Evolutionary conservation across 805 yeast genomes (phyloP).

Genomic region (Pichia cephalocereana): DNA sequence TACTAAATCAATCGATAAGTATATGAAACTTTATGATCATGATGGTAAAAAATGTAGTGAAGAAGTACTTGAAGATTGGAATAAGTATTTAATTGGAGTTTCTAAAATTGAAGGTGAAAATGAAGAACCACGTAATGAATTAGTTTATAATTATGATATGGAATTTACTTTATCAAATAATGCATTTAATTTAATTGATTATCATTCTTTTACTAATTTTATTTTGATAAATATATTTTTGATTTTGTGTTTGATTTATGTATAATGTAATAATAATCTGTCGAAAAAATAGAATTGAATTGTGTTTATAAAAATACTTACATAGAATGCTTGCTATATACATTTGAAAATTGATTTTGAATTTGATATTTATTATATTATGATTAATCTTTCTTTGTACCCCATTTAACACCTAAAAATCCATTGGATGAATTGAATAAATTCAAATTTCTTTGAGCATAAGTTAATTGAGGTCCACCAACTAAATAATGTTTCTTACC

Average conservation of each 20-base stretch:
- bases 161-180: neutral
- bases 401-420: slow-evolving; percentile 81
- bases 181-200: neutral
- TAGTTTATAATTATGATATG: slow-evolving; percentile 11
- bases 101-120: slow-evolving; percentile 2
- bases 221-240: no score
- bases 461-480: slow-evolving; percentile 41
- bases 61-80: slow-evolving; percentile 20
- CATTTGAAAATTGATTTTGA: no score
- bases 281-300: no score
- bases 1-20: slow-evolving; percentile 7
- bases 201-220: neutral
- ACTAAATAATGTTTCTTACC: slow-evolving; percentile 64
- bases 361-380: no score
- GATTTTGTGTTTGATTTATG: no score
- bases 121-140: slow-evolving; percentile 2
- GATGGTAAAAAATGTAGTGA: slow-evolving; percentile 18
- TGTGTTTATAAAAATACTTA: no score
- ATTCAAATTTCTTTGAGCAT: slow-evolving; percentile 13
- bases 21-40: slow-evolving; percentile 13
- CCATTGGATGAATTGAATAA: slow-evolving; percentile 32
- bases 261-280: no score
- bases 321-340: no score
- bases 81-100: slow-evolving; percentile 15
- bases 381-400: slow-evolving; percentile 41